Percentiles rank a stretch among this genome's conserved stretches.
Conservation (phyloP, 139 green algal species). For the Chlorella sp. region DNA sequence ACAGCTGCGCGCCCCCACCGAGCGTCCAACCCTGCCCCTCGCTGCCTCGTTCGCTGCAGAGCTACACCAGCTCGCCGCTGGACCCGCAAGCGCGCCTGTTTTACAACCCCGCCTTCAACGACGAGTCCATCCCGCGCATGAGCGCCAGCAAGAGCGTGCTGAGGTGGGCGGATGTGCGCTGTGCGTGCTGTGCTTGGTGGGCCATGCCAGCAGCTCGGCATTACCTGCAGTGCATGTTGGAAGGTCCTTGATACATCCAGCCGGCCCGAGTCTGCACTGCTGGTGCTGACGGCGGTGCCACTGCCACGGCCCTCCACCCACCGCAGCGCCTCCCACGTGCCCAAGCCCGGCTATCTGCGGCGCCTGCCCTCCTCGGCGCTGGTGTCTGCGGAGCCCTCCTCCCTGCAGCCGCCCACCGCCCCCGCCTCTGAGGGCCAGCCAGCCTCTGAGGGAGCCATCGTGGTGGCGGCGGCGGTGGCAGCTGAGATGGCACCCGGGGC, state of each 20-base stretch:
- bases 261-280: too few relatives aligned
- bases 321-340: neutral
- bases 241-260: too few relatives aligned
- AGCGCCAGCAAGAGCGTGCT: neutral
- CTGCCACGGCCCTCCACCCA: too few relatives aligned
- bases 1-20: too few relatives aligned
- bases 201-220: too few relatives aligned
- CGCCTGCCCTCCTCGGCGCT: neutral
- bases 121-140: neutral
- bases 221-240: too few relatives aligned
- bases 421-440: neutral
- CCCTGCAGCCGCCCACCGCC: neutral
- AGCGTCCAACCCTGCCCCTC: too few relatives aligned
- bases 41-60: neutral
- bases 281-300: too few relatives aligned
- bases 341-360: neutral
- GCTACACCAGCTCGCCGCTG: slow-evolving; percentile 11
- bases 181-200: too few relatives aligned
- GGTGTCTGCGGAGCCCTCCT: too few relatives aligned
- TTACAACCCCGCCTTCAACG: slow-evolving; percentile 44
- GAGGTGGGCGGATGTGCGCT: too few relatives aligned
- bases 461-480: neutral
- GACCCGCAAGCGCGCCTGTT: slow-evolving; percentile 40
- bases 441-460: neutral
- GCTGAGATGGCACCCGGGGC: neutral